These are phyloP conservation scores for Yarrowia porcina DNA, from an alignment of 805 yeast species.

Conservation along the genomic window DNA sequence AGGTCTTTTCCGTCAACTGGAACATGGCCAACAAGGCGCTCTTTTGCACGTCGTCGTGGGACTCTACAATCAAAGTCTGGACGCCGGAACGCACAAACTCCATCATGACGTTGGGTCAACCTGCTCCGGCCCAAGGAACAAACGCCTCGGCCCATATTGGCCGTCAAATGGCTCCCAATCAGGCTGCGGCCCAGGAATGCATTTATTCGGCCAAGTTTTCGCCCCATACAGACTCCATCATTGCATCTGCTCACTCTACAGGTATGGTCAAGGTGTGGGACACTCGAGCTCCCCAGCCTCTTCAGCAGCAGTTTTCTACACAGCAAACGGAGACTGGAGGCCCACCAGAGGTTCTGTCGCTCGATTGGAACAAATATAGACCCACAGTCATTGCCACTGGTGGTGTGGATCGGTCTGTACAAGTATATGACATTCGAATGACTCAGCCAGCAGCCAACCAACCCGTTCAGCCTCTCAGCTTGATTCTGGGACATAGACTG, in stretches of 20 bases:
- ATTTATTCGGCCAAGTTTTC: slow-evolving; percentile 78
- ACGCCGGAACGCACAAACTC: slow-evolving; percentile 31
- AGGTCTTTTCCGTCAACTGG: slow-evolving; percentile 74
- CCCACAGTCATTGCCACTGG: slow-evolving; percentile 77
- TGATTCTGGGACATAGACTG: slow-evolving; percentile 67
- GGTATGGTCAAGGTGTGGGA: slow-evolving; percentile 83
- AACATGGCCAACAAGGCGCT: slow-evolving; percentile 61
- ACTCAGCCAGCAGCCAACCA: slow-evolving; percentile 40
- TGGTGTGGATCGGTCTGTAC: slow-evolving; percentile 83
- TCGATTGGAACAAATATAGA: slow-evolving; percentile 91
- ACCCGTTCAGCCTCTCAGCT: slow-evolving; percentile 33
- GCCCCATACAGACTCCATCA: slow-evolving; percentile 72
- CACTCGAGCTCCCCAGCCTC: slow-evolving; percentile 60
- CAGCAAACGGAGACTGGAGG: slow-evolving; percentile 36
- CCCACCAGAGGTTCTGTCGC: slow-evolving; percentile 57
- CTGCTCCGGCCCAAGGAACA: slow-evolving; percentile 20
- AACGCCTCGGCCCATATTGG: slow-evolving; percentile 13
- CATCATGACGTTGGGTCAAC: slow-evolving; percentile 32
- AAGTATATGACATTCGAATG: slow-evolving; percentile 87
- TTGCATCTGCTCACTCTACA: slow-evolving; percentile 70
- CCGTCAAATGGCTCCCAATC: slow-evolving; percentile 3
- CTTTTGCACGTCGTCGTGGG: slow-evolving; percentile 81
- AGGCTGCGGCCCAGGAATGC: slow-evolving; percentile 48
- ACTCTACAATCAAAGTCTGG: slow-evolving; percentile 69
- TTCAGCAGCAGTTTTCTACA: slow-evolving; percentile 38